phyloP scores from a whole-genome alignment of 805 yeast species.

The Candida lessepsii region DNA sequence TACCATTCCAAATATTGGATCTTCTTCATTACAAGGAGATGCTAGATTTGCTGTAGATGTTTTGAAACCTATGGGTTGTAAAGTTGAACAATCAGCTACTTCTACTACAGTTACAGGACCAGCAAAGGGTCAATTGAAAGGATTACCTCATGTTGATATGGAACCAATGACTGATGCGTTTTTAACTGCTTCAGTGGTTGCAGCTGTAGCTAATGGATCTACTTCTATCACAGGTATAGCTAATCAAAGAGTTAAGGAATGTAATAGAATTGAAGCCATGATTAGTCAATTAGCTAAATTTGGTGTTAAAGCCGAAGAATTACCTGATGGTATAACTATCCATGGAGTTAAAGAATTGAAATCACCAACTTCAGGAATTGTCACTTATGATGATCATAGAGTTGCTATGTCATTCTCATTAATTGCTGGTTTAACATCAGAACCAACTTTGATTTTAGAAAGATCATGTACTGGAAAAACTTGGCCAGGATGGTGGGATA shows the following conservation, averaged over 20 bases:
- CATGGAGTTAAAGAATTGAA: constrained; percentile 63
- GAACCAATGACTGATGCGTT: constrained; percentile 99
- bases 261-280: constrained; percentile 96
- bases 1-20: constrained; percentile 92
- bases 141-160: constrained; percentile 84
- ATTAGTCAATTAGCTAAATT: constrained; percentile 81
- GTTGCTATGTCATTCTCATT: constrained; percentile 97
- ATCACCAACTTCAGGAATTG: constrained; percentile 59
- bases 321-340: constrained; percentile 89
- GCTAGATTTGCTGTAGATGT: constrained; percentile 95
- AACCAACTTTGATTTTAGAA: constrained; percentile 73
- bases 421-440: constrained; percentile 67
- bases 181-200: constrained; percentile 93
- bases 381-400: constrained; percentile 92
- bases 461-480: constrained; percentile 94
- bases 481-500: constrained; percentile 99
- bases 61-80: constrained; percentile 91
- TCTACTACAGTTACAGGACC: constrained; percentile 95
- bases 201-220: constrained; percentile 74
- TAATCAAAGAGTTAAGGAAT: constrained; percentile 96
- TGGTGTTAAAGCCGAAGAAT: constrained; percentile 81
- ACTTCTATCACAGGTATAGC: constrained; percentile 94
- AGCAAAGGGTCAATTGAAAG: constrained; percentile 60
- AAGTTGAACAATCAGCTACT: constrained; percentile 74
- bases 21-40: constrained; percentile 91